phyloP scores from a whole-genome alignment of 179 eudicot species.

The Silene vulgaris region DNA sequence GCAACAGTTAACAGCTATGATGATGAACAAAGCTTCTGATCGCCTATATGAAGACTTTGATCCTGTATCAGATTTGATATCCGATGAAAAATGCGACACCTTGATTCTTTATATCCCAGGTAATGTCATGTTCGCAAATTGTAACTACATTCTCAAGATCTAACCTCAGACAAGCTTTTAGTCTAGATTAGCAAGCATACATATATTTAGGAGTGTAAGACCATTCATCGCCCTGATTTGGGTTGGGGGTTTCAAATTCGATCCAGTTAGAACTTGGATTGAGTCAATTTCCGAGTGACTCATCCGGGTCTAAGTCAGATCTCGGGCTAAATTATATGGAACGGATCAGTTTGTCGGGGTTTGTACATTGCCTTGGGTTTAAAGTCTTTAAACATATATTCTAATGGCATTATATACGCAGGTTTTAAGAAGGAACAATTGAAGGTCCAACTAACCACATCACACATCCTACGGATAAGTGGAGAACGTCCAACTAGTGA shows the following conservation, averaged over 20 bases:
- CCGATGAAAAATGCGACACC: constrained; percentile 26
- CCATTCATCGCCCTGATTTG: not conserved
- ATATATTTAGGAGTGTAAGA: not conserved
- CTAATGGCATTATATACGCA: constrained; percentile 18
- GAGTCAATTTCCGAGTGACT: too few relatives aligned
- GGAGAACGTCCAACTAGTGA: constrained; percentile 47
- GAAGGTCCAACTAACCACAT: constrained; percentile 43
- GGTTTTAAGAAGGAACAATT: constrained; percentile 59
- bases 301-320: too few relatives aligned
- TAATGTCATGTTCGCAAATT: constrained; percentile 2
- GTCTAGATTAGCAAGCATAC: too few relatives aligned
- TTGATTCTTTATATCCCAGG: constrained; percentile 29
- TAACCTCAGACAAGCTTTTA: not conserved
- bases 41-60: constrained; percentile 26
- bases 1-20: not conserved
- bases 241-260: too few relatives aligned
- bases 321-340: too few relatives aligned
- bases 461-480: constrained; percentile 38
- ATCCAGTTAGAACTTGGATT: too few relatives aligned
- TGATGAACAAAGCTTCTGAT: constrained; percentile 20
- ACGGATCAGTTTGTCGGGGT: too few relatives aligned
- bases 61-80: constrained; percentile 25
- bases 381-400: not conserved
- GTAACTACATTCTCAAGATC: too few relatives aligned
- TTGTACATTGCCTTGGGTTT: not conserved